Evolutionary conservation across 1,139 yeast genomes (phyloP).

Genomic region (Diutina rugosa): DNA sequence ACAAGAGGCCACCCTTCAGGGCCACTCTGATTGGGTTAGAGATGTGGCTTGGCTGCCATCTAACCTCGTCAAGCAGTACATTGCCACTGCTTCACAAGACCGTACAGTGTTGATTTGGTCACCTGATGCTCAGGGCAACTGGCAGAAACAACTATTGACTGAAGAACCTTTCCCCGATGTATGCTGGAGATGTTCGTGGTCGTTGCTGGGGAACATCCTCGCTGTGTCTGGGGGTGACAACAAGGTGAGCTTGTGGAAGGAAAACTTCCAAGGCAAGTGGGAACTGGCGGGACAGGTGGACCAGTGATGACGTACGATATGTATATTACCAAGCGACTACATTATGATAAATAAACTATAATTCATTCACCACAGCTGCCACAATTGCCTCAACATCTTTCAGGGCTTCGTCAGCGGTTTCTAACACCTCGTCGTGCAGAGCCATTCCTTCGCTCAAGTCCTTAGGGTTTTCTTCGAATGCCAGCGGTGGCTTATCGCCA

Average conservation of each 20-base stretch:
- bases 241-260: constrained; percentile 94
- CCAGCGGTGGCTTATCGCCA: constrained; percentile 64
- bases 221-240: constrained; percentile 97
- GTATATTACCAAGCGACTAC: not conserved
- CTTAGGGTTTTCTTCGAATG: constrained; percentile 38
- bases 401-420: constrained; percentile 71
- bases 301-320: constrained; percentile 26
- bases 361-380: constrained; percentile 45
- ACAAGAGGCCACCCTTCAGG: constrained; percentile 68
- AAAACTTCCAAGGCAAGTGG: constrained; percentile 88
- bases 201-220: constrained; percentile 84
- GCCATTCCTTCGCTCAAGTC: constrained; percentile 71
- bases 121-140: constrained; percentile 49
- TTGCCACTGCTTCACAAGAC: constrained; percentile 98
- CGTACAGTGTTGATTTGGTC: constrained; percentile 93
- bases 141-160: constrained; percentile 72
- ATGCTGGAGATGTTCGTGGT: constrained; percentile 98
- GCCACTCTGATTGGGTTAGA: constrained; percentile 96
- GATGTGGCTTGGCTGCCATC: constrained; percentile 98
- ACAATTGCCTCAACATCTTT: constrained; percentile 63
- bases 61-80: constrained; percentile 70
- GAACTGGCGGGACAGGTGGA: constrained; percentile 92
- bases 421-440: constrained; percentile 78
- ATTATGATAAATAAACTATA: constrained; percentile 9
- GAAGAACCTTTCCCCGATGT: constrained; percentile 88